Base-by-base conservation (phyloP, 768 basidiomycete species). In the Pulveroboletus sp. region DNA sequence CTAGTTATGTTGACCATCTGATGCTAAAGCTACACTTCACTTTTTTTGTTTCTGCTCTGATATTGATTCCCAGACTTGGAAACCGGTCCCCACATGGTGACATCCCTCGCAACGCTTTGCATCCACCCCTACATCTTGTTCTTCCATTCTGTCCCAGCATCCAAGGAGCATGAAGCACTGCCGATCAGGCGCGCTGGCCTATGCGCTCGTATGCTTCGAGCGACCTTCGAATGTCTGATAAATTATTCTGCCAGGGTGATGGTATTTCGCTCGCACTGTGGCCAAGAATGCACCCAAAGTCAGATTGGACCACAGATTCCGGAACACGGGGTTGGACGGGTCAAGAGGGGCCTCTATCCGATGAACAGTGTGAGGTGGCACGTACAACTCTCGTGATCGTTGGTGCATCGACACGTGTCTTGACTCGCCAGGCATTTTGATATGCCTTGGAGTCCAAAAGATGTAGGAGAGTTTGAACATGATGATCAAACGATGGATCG, bases 381-480 rank as follows among this genome's bases (percentile, higher is more conserved):
- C 65, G 40, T 21, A 67, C 66, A 67, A 57, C 10, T 65, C 59
- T 9, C 45, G 63, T 35, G 61, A 52, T 33, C 55, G 59, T 28
- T 59, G 66, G 37, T 61, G 66, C 56, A 55, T 52, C 10, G 50
- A 54, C 8, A n/a, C 40, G 41, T 50, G 55, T 39, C 53, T 43
- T 18, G 61, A 37, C 42, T 76, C 74, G 28, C 74, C 73, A 11
- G 79, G 80, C 45, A 82, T 68, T 55, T 74, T 77, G 47, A 82
- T 73, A 48, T 71, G 72, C 54, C 69, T 71, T 38, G 80, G 79
- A 21, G 78, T 76, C 59, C 78, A 71, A 63, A 80, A 67, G 55
- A 82, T 70, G 61, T 80, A 71, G 36, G 79, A 78, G 15, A 80
- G 52, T 52, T 73, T 75, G 71, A 79, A 70, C 63, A 65, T 65